Evolutionary conservation across 2,329 filamentous ascomycete genomes (phyloP).

Genomic region (Apiospora arundinis): DNA sequence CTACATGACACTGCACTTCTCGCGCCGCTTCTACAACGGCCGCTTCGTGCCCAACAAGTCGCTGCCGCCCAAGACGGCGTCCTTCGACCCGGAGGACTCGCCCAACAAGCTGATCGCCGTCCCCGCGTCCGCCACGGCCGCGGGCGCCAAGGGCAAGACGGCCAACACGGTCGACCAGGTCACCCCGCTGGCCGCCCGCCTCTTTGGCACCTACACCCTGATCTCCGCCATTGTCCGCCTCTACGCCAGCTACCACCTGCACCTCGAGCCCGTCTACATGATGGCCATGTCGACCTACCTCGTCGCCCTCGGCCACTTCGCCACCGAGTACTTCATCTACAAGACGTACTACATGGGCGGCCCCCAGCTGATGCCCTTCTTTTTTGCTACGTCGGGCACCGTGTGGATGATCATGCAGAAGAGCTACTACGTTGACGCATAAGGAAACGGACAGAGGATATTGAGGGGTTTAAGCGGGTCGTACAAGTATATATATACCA

Average conservation of each 20-base stretch:
- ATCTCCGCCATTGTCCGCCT: constrained; percentile 77
- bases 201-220: constrained; percentile 89
- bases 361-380: constrained; percentile 62
- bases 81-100: constrained; percentile 58
- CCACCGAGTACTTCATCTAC: constrained; percentile 81
- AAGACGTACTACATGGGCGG: constrained; percentile 72
- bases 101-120: constrained; percentile 57
- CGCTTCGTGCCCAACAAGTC: constrained; percentile 59
- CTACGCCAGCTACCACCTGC: constrained; percentile 84
- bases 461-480: neutral
- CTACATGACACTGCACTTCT: constrained; percentile 80
- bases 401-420: constrained; percentile 73
- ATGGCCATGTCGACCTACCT: constrained; percentile 83
- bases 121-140: constrained; percentile 35
- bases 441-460: neutral
- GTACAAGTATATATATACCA: constrained; percentile 18
- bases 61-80: constrained; percentile 47
- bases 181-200: constrained; percentile 76
- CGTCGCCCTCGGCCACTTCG: constrained; percentile 79
- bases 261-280: constrained; percentile 75
- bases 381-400: constrained; percentile 56
- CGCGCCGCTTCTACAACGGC: constrained; percentile 84
- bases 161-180: constrained; percentile 61
- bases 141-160: constrained; percentile 48
- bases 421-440: constrained; percentile 66